Percentiles rank a stretch among this genome's conserved stretches.
phyloP scores from a whole-genome alignment of 1,284 basidiomycete species.

The Marasmius fiardii region DNA sequence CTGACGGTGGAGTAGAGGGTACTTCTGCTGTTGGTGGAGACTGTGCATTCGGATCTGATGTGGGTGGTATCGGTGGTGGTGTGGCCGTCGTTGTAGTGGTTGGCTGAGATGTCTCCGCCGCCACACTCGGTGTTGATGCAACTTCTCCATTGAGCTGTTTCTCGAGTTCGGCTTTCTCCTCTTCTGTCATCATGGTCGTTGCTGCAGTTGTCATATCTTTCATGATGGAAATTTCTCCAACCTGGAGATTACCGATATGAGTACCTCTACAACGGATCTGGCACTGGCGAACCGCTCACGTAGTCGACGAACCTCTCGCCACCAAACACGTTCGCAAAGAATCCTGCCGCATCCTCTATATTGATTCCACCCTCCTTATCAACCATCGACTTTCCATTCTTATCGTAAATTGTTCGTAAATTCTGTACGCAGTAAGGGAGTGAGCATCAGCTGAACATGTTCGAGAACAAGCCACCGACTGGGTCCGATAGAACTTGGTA shows the following conservation, averaged over 20 bases:
- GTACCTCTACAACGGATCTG: not conserved
- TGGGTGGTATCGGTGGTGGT: slow-evolving; percentile 4
- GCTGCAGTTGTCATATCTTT: slow-evolving; percentile 84
- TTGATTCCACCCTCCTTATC: slow-evolving; percentile 68
- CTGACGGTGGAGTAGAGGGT: slow-evolving; percentile 6
- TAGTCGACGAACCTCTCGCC: slow-evolving; percentile 86
- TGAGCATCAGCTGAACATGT: slow-evolving; percentile 3
- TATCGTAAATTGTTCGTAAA: slow-evolving; percentile 89
- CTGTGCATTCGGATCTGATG: slow-evolving; percentile 9
- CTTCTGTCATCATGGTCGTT: slow-evolving; percentile 83
- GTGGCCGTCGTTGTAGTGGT: slow-evolving; percentile 1
- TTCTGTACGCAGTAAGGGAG: slow-evolving; percentile 45
- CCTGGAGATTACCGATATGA: slow-evolving; percentile 31
- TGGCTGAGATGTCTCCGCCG: slow-evolving; percentile 15
- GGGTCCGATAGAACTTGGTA: slow-evolving; percentile 87
- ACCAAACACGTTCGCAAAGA: slow-evolving; percentile 91
- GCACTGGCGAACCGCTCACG: slow-evolving; percentile 49
- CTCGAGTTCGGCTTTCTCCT: slow-evolving; percentile 88
- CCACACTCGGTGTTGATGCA: slow-evolving; percentile 16
- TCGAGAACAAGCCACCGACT: slow-evolving; percentile 40
- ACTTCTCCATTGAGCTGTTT: slow-evolving; percentile 54
- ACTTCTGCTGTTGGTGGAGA: slow-evolving; percentile 4
- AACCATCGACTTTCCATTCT: slow-evolving; percentile 87
- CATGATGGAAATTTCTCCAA: slow-evolving; percentile 91
- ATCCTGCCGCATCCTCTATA: slow-evolving; percentile 85